Conservation (phyloP, 352 stramenopile species). For the Peronospora destructor region DNA sequence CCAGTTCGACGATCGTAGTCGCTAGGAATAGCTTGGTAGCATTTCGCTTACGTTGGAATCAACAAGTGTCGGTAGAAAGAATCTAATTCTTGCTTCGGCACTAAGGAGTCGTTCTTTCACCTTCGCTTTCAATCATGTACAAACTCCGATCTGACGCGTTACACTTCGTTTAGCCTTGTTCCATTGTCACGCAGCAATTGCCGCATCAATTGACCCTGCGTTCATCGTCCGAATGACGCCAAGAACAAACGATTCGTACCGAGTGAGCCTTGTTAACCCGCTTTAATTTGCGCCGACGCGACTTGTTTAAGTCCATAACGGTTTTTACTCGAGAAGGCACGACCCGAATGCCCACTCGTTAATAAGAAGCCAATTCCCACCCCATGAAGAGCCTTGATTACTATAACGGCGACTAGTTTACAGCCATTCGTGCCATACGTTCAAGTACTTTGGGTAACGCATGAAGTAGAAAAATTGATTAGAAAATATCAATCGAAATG, state of each 20-base stretch:
- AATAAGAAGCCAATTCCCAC: slow-evolving; percentile 69
- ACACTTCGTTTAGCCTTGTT: slow-evolving; percentile 25
- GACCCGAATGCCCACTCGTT: slow-evolving; percentile 80
- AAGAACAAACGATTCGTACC: slow-evolving; percentile 85
- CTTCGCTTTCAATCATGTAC: too few relatives aligned
- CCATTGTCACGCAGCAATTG: slow-evolving; percentile 72
- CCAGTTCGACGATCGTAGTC: too few relatives aligned
- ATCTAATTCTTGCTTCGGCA: too few relatives aligned
- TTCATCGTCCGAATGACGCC: slow-evolving; percentile 66
- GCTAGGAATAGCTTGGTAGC: too few relatives aligned
- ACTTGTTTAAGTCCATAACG: slow-evolving; percentile 40
- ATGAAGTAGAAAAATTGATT: slow-evolving; percentile 32
- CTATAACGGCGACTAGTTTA: slow-evolving; percentile 47
- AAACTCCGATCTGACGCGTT: neutral
- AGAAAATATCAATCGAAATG: slow-evolving; percentile 2
- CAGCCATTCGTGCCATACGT: slow-evolving; percentile 83
- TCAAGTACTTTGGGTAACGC: slow-evolving; percentile 42
- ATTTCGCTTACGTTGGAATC: neutral
- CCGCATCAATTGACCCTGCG: slow-evolving; percentile 68
- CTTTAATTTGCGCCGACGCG: slow-evolving; percentile 47
- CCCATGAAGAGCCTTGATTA: slow-evolving; percentile 48
- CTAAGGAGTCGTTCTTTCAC: too few relatives aligned
- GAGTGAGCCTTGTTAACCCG: slow-evolving; percentile 54
- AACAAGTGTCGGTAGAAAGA: neutral
- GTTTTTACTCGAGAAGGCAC: slow-evolving; percentile 51